Evolutionary conservation across 1,139 yeast genomes (phyloP).

Genomic region (Saccharomyces pastorianus): DNA sequence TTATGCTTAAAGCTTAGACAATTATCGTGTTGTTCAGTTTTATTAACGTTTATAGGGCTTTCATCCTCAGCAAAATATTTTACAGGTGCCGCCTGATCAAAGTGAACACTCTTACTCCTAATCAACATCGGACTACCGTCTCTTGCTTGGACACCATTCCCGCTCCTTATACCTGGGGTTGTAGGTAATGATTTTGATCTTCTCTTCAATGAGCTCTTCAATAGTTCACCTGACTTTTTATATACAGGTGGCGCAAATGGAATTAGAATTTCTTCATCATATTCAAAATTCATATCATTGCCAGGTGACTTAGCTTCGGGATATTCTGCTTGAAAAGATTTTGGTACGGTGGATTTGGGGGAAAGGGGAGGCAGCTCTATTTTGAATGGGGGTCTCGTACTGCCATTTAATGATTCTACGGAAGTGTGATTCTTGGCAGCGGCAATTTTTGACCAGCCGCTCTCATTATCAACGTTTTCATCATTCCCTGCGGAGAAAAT

Average conservation of each 20-base stretch:
- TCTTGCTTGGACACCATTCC: slow-evolving; percentile 1
- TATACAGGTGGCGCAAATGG: slow-evolving; percentile 22
- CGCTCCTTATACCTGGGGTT: slow-evolving; percentile 15
- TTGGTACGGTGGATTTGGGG: neutral
- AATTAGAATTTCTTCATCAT: slow-evolving; percentile 10
- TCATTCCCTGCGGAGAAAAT: slow-evolving; percentile 1
- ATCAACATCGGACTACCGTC: slow-evolving; percentile 8
- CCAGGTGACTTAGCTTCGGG: neutral
- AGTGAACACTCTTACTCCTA: slow-evolving; percentile 30
- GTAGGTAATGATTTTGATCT: slow-evolving; percentile 30
- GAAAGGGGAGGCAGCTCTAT: neutral
- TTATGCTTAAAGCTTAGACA: slow-evolving; percentile 15
- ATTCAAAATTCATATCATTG: neutral
- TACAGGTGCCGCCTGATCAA: slow-evolving; percentile 27
- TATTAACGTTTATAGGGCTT: slow-evolving; percentile 26
- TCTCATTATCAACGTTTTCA: slow-evolving; percentile 1
- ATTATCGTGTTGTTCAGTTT: slow-evolving; percentile 15
- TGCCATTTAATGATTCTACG: slow-evolving; percentile 25
- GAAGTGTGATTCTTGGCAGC: neutral
- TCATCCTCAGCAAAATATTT: slow-evolving; percentile 28
- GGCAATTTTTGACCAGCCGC: slow-evolving; percentile 3
- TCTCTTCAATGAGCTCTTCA: slow-evolving; percentile 23
- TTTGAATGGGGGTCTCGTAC: neutral
- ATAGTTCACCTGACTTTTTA: slow-evolving; percentile 28
- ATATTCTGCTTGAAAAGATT: neutral